Base-by-base conservation (phyloP, 352 stramenopile species). In the Phytopythium helicoides region DNA sequence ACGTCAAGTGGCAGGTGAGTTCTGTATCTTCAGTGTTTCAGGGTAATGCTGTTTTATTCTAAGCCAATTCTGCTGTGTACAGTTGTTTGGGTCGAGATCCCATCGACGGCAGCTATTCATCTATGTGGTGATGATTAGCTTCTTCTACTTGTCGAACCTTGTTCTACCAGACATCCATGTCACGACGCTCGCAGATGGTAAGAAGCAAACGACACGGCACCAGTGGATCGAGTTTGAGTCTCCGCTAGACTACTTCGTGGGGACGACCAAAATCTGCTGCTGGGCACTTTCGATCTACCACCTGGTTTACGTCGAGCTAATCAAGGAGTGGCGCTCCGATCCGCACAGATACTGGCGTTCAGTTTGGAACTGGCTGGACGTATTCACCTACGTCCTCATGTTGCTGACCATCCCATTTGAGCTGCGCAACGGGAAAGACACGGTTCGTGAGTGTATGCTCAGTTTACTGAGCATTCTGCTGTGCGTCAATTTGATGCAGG, bases 241-340 rank as follows among this genome's bases (percentile, higher is more conserved):
- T 3, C 47, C 65, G 3, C 52, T 77, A 0, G 71, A 78, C 54
- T 76, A 68, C 33, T 72, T 76, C 28, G 60, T 78, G 8, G 71
- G 59, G 16, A 42, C 67, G 21, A 74, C 67, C 15, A 81, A 85
- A 39, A 45, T 71, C 5, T 65, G 60, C 18, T 80, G 66, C 31
- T 85, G 73, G 73, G 21, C 42, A 0, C 46, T 81, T 9, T 71
- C 73, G 1, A 36, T 76, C 10, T 85, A 85, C 45, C 73, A 81
- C 37, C 64, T 85, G 26, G 38, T 78, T 6, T 85, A 81, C 46
- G 73, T 85, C 41, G 73, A 85, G 52, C 52, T 85, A n/a, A 80
- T 72, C 54, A 75, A 80, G 38, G 73, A 85, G 45, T 80, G 64
- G 59, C 60, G 66, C 7, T 66, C 72, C 10, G 65, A 82, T 26